These are phyloP conservation scores for Ophiostoma pallidulum DNA, from an alignment of 2,329 filamentous ascomycete species.

Conservation along the genomic window DNA sequence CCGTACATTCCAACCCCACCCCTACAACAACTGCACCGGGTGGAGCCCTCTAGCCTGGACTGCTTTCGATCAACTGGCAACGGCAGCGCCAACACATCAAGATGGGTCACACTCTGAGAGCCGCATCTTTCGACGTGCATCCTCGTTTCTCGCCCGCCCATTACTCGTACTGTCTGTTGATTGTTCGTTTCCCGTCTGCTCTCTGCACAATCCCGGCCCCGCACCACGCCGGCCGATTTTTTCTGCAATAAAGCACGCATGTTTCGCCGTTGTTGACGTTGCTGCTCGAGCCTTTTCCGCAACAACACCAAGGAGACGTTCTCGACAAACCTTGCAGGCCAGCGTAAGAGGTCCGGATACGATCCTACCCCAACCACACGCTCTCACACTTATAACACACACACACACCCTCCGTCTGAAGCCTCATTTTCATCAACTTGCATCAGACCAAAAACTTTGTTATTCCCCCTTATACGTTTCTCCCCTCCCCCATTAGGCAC, in stretches of 20 bases:
- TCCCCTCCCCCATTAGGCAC: not conserved
- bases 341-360: conserved; percentile 16
- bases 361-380: not conserved
- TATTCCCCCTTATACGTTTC: not conserved
- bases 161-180: conserved; percentile 28
- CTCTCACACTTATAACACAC: conserved; percentile 6
- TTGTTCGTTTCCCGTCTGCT: conserved; percentile 27
- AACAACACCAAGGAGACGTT: not conserved
- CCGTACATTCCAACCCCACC: conserved; percentile 15
- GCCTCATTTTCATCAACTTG: conserved; percentile 8
- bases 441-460: conserved; percentile 15
- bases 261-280: conserved; percentile 37
- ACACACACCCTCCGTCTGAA: conserved; percentile 11
- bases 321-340: conserved; percentile 7
- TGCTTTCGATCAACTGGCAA: conserved; percentile 68
- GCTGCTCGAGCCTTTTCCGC: conserved; percentile 34
- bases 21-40: conserved; percentile 42
- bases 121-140: conserved; percentile 55
- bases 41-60: conserved; percentile 55
- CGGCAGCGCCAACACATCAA: conserved; percentile 86
- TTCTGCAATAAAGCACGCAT: conserved; percentile 57
- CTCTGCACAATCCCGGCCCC: conserved; percentile 34
- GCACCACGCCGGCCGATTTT: conserved; percentile 30
- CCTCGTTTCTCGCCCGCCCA: conserved; percentile 31
- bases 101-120: conserved; percentile 60